Evolutionary conservation across 2,329 filamentous ascomycete genomes (phyloP).

Genomic region (Fusarium euwallaceae): DNA sequence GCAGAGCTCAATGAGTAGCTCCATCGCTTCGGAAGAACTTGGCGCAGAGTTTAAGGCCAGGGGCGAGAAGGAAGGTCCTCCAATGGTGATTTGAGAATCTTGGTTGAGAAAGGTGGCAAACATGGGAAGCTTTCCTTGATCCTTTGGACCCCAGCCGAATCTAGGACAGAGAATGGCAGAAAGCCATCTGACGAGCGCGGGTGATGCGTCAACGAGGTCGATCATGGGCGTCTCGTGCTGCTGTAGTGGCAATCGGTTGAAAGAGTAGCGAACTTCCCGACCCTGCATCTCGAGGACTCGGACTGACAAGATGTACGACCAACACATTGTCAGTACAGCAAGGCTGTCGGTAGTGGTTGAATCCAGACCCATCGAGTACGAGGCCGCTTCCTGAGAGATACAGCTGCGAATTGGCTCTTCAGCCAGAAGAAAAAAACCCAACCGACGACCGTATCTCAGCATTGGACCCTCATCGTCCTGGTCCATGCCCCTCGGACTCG

Average conservation of each 20-base stretch:
- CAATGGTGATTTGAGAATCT: background rate
- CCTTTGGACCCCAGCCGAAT: background rate
- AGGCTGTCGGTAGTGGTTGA: background rate
- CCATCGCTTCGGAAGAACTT: slow-evolving; percentile 2
- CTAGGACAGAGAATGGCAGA: background rate
- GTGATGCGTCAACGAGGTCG: background rate
- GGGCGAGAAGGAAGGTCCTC: background rate
- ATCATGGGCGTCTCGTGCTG: background rate
- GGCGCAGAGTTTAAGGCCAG: background rate
- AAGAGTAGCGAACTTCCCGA: background rate
- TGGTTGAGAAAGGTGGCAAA: background rate
- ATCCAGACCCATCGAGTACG: background rate
- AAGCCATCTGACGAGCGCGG: background rate
- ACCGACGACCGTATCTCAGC: background rate
- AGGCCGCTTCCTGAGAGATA: background rate
- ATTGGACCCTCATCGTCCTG: background rate
- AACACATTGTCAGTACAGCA: slow-evolving; percentile 7
- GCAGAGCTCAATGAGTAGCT: slow-evolving; percentile 6
- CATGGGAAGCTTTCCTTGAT: background rate
- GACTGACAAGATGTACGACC: slow-evolving; percentile 6
- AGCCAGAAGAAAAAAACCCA: background rate
- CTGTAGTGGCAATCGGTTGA: background rate
- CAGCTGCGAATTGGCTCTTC: background rate
- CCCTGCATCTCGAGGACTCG: slow-evolving; percentile 9
- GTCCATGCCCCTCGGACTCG: background rate